Evolutionary conservation across 129 eudicot genomes (phyloP).

Genomic region (Logfia minima): DNA sequence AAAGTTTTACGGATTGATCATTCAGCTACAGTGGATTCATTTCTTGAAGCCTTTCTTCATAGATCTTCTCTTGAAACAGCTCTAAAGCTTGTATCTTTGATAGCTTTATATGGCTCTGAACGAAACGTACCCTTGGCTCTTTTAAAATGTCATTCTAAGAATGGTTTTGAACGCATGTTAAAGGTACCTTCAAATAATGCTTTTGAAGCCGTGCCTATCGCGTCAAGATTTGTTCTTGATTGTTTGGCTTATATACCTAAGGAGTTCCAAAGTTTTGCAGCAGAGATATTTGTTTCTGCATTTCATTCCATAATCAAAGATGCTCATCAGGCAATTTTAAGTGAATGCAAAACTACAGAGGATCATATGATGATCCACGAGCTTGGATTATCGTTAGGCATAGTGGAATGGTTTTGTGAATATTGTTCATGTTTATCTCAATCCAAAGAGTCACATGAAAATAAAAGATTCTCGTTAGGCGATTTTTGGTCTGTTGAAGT

Average conservation of each 20-base stretch:
- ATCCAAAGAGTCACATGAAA: constrained; percentile 27
- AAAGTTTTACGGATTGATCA: constrained; percentile 72
- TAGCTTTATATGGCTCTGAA: constrained; percentile 70
- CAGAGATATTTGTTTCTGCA: constrained; percentile 68
- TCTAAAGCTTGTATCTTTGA: constrained; percentile 62
- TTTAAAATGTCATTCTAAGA: constrained; percentile 57
- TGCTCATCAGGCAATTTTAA: constrained; percentile 55
- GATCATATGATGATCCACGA: constrained; percentile 78
- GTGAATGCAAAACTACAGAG: constrained; percentile 51
- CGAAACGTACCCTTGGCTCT: constrained; percentile 56
- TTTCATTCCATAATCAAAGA: constrained; percentile 49
- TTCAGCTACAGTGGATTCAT: constrained; percentile 74
- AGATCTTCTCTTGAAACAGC: constrained; percentile 74
- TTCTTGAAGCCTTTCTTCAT: constrained; percentile 54
- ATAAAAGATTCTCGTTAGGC: neutral
- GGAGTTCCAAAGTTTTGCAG: constrained; percentile 72
- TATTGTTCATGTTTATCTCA: constrained; percentile 35
- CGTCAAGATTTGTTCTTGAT: constrained; percentile 61
- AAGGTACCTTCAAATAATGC: constrained; percentile 26
- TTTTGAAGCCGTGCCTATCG: constrained; percentile 27
- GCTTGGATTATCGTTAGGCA: constrained; percentile 73
- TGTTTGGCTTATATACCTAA: constrained; percentile 64
- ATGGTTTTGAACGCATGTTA: constrained; percentile 54
- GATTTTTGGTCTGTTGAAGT: constrained; percentile 15
- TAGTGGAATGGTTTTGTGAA: constrained; percentile 77